Conservation (phyloP, 176 grass and related monocot species). For the Eragrostis nindensis region DNA sequence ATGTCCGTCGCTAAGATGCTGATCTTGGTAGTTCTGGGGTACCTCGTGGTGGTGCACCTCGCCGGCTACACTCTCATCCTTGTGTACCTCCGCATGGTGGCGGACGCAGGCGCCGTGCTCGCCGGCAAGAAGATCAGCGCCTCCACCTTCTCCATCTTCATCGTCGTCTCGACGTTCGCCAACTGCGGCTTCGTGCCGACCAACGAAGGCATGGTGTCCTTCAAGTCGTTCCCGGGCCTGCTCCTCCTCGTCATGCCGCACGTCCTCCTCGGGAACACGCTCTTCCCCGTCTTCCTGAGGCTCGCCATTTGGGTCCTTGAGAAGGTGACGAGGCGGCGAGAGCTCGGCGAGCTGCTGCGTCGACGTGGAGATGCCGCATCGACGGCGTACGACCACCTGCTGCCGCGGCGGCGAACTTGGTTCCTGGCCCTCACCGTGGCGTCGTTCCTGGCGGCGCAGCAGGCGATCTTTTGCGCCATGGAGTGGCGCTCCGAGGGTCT, state of each 20-base stretch:
- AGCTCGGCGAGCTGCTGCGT: conserved; percentile 42
- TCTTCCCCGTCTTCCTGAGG: conserved; percentile 67
- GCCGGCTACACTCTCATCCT: conserved; percentile 51
- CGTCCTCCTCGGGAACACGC: conserved; percentile 68
- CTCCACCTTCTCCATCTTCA: conserved; percentile 71
- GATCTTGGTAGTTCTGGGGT: conserved; percentile 50
- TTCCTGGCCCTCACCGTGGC: conserved; percentile 53
- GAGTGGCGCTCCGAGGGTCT: conserved; percentile 74
- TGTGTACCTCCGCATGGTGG: conserved; percentile 49
- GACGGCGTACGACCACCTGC: conserved; percentile 49
- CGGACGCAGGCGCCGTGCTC: conserved; percentile 44
- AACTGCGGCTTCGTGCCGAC: conserved; percentile 81
- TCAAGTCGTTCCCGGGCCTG: conserved; percentile 61
- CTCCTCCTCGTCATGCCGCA: conserved; percentile 61
- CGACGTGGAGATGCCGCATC: no score
- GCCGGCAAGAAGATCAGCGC: conserved; percentile 50
- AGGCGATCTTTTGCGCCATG: conserved; percentile 60
- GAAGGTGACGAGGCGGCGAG: conserved; percentile 40
- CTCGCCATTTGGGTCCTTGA: conserved; percentile 39
- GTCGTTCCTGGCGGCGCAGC: conserved; percentile 43
- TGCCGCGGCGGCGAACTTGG: conserved; percentile 37
- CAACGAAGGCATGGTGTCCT: conserved; percentile 76
- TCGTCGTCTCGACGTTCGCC: conserved; percentile 63
- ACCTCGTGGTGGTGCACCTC: conserved; percentile 51
- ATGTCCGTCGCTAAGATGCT: conserved; percentile 34